phyloP scores from a whole-genome alignment of 2,329 filamentous ascomycete genomes.

The Trichophaea hybrida region DNA sequence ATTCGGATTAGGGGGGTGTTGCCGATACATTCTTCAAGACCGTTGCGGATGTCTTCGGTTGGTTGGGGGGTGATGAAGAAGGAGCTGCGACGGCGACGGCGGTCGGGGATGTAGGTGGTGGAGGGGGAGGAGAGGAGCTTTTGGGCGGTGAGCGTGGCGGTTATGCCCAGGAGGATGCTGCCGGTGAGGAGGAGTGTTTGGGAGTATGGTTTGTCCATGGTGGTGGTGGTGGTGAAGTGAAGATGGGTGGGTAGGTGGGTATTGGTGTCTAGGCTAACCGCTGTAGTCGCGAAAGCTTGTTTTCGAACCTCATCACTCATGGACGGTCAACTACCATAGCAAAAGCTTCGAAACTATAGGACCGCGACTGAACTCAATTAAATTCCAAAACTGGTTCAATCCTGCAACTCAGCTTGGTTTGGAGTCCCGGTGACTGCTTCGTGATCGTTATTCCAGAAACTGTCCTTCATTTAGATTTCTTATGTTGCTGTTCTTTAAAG shows the following conservation, averaged over 20 bases:
- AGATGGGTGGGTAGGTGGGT: background rate
- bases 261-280: background rate
- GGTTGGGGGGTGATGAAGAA: background rate
- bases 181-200: conserved; percentile 6
- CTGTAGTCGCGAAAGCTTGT: no score
- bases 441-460: no score
- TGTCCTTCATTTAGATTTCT: no score
- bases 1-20: conserved; percentile 83
- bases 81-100: background rate
- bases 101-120: background rate
- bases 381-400: no score
- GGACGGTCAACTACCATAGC: no score
- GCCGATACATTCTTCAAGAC: conserved; percentile 83
- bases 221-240: background rate
- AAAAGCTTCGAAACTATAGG: no score
- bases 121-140: conserved; percentile 2
- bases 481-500: no score
- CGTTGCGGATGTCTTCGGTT: conserved; percentile 44
- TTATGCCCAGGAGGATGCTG: conserved; percentile 11
- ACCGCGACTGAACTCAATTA: no score
- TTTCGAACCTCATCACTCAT: no score
- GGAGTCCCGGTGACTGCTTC: no score
- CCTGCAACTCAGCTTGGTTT: no score
- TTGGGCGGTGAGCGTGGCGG: conserved; percentile 10
- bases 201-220: background rate